These are phyloP conservation scores for Solanum peruvianum DNA, from an alignment of 257 asterid species.

Conservation along the genomic window DNA sequence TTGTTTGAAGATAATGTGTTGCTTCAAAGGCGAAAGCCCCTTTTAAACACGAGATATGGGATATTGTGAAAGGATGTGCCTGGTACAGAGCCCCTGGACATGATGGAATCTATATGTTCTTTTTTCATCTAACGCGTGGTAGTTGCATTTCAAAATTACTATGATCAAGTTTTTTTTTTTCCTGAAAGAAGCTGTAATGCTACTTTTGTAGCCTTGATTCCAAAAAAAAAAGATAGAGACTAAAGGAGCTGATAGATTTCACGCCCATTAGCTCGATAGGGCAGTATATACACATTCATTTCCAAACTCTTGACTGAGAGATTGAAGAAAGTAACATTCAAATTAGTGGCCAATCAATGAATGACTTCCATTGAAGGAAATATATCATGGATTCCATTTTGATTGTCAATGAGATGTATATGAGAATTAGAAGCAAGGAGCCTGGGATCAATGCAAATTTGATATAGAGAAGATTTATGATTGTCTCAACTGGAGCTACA, in stretches of 20 bases:
- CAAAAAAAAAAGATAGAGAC: too few relatives aligned
- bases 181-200: background rate
- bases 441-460: background rate
- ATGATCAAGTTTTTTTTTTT: background rate
- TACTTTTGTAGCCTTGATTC: background rate
- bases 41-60: background rate
- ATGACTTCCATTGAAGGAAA: background rate
- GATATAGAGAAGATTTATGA: background rate
- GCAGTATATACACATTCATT: background rate
- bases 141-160: background rate
- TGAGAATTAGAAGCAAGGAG: background rate
- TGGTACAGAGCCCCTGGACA: background rate
- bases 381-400: background rate
- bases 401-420: background rate
- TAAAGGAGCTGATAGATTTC: too few relatives aligned
- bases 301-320: background rate
- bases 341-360: background rate
- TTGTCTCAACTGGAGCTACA: background rate
- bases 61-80: background rate
- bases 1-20: background rate
- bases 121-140: background rate
- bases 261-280: background rate
- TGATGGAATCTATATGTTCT: background rate
- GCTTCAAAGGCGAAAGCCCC: background rate
- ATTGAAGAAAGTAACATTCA: background rate